Base-by-base conservation (phyloP, 2,329 filamentous ascomycete genomes). In the Pseudofabraea citricarpa region DNA sequence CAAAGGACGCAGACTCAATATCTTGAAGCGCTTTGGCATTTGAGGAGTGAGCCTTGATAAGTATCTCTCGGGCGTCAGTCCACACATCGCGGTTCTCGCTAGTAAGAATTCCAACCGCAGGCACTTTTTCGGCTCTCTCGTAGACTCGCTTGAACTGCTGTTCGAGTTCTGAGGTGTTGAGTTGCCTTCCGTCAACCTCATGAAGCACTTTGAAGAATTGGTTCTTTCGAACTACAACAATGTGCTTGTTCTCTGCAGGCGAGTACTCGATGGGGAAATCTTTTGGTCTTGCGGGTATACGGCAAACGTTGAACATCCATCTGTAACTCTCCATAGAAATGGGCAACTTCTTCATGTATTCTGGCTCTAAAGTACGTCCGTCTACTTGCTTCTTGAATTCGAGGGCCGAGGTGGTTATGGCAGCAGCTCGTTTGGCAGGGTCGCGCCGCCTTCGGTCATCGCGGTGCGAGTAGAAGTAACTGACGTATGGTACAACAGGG, bases 271-370 rank as follows among this genome's bases (percentile, higher is more conserved):
- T 73, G 8, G 87, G 85, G 61, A 88, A 81, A 63, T 98, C 93
- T 24, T 82, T 77, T 10, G 88, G 86, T 59, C 84, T 85, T 42
- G 86, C 85, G 22, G 91, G 85, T 31, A 97, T 83, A 56, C 93
- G 85, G 66, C 81, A 87, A 67, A 80, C 82, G 69, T 98, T 97
- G 79, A 98, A 98, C 93, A 98, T 98, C 79, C 84, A 97, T 71
- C 95, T 75, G 74, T 96, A 97, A 63, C 88, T 93, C 74, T 90
- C 90, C 93, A 98, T 98, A 67, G 90, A 93, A 62, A 97, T 91
- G 47, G 93, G 93, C 47, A 94, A 77, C 70, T 90, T 90, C 74
- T 94, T 94, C 90, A 98, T 95, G 71, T 96, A 97, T 69, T 98
- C 93, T 19, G 93, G 93, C 73, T 98, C 93, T 41, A 98, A 74